Conservation (phyloP, 2,329 filamentous ascomycete genomes). For the Fusarium sp. region DNA sequence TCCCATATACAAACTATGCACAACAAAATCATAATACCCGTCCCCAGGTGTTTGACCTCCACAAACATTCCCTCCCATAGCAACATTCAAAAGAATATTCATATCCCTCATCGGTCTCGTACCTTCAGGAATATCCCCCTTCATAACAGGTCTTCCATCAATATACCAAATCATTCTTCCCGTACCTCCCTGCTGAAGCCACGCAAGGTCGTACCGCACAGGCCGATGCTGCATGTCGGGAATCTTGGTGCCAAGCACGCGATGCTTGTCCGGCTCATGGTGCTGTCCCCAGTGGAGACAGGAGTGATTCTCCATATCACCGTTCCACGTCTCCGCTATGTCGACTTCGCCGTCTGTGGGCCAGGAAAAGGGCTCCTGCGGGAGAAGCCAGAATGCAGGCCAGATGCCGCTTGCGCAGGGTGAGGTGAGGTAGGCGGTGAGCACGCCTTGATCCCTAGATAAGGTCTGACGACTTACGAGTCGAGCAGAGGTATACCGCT, state of each 20-base stretch:
- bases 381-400: constrained; percentile 72
- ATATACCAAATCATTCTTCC: constrained; percentile 69
- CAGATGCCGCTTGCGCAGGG: constrained; percentile 68
- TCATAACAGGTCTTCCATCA: constrained; percentile 68
- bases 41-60: constrained; percentile 61
- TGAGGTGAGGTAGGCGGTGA: constrained; percentile 62
- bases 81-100: constrained; percentile 68
- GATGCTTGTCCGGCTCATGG: constrained; percentile 67
- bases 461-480: constrained; percentile 65
- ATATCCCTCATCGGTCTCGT: constrained; percentile 67
- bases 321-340: constrained; percentile 72
- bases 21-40: constrained; percentile 66
- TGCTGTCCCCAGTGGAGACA: constrained; percentile 70
- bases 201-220: constrained; percentile 66
- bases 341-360: constrained; percentile 70
- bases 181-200: constrained; percentile 56
- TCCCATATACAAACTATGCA: constrained; percentile 63
- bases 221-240: constrained; percentile 59
- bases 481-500: constrained; percentile 65
- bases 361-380: constrained; percentile 67
- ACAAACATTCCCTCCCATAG: constrained; percentile 71
- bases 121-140: constrained; percentile 61
- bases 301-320: constrained; percentile 63
- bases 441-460: constrained; percentile 60
- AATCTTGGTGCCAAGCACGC: constrained; percentile 63